Evolutionary conservation across 495 filamentous ascomycete species (phyloP).

Genomic region (Diplogelasinospora grovesii): DNA sequence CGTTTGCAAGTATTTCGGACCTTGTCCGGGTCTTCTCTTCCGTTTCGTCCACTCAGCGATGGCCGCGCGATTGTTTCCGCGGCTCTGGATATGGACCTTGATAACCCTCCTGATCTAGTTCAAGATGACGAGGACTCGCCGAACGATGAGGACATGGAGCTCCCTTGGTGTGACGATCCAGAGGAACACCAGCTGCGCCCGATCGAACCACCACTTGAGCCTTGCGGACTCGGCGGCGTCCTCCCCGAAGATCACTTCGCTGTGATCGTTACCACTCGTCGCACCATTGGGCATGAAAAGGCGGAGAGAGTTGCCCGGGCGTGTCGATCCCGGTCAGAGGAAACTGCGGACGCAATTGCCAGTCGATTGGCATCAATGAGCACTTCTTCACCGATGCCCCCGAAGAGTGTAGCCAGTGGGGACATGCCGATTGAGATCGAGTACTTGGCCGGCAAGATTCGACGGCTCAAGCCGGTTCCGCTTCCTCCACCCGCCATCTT

Average conservation of each 20-base stretch:
- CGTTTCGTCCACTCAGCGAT: conserved; percentile 37
- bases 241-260: conserved; percentile 62
- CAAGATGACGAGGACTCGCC: conserved; percentile 18
- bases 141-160: conserved; percentile 26
- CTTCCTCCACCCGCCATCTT: conserved; percentile 40
- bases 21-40: conserved; percentile 38
- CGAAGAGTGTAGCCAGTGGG: not conserved
- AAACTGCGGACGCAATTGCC: conserved; percentile 30
- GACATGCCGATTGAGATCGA: conserved; percentile 24
- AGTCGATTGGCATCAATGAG: conserved; percentile 30
- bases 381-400: conserved; percentile 26
- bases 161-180: conserved; percentile 30
- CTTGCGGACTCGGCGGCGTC: conserved; percentile 59
- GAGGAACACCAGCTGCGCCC: conserved; percentile 17
- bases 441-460: conserved; percentile 26
- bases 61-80: conserved; percentile 9
- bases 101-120: conserved; percentile 16
- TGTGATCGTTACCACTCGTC: conserved; percentile 47
- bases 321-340: conserved; percentile 14
- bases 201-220: conserved; percentile 51
- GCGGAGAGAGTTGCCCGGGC: not conserved
- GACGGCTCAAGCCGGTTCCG: conserved; percentile 29
- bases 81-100: conserved; percentile 9
- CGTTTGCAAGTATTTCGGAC: conserved; percentile 14
- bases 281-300: conserved; percentile 21